These are phyloP conservation scores for Phoma herbarum DNA, from an alignment of 2,329 filamentous ascomycete genomes.

Conservation along the genomic window DNA sequence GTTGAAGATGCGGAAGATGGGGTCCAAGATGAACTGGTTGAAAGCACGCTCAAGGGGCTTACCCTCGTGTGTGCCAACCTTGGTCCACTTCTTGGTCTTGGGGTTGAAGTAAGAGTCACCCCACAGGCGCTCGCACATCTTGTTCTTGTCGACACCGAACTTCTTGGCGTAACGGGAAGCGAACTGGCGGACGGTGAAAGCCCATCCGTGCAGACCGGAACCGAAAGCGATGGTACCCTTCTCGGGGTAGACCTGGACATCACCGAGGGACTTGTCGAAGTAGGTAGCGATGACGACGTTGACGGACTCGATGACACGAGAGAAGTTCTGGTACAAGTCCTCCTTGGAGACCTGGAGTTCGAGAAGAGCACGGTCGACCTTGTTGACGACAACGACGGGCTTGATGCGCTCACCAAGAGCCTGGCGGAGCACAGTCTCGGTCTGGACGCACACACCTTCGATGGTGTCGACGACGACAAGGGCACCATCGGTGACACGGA, in stretches of 20 bases:
- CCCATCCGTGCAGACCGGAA: constrained; percentile 99
- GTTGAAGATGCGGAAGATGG: constrained; percentile 99
- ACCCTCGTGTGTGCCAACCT: constrained; percentile 81
- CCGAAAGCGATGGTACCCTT: constrained; percentile 98
- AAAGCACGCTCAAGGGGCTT: constrained; percentile 96
- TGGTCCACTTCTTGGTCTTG: constrained; percentile 99
- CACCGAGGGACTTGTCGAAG: constrained; percentile 94
- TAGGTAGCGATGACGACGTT: constrained; percentile 99
- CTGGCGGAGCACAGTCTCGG: constrained; percentile 98
- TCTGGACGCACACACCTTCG: constrained; percentile 99
- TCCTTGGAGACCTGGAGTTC: constrained; percentile 99
- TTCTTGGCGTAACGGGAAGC: constrained; percentile 97
- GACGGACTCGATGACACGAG: constrained; percentile 98
- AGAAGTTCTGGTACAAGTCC: constrained; percentile 99
- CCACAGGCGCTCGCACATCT: constrained; percentile 99
- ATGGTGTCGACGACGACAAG: constrained; percentile 99
- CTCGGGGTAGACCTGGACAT: constrained; percentile 98
- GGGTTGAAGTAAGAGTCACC: constrained; percentile 99
- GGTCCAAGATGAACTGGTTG: constrained; percentile 99
- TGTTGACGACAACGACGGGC: constrained; percentile 99
- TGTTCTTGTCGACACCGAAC: constrained; percentile 99
- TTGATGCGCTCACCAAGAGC: constrained; percentile 99
- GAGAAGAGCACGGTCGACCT: constrained; percentile 99
- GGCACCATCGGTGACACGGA: constrained; percentile 99
- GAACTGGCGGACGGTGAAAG: constrained; percentile 99